Conservation (phyloP, 331 rosid species). For the Spiraea crenata region DNA sequence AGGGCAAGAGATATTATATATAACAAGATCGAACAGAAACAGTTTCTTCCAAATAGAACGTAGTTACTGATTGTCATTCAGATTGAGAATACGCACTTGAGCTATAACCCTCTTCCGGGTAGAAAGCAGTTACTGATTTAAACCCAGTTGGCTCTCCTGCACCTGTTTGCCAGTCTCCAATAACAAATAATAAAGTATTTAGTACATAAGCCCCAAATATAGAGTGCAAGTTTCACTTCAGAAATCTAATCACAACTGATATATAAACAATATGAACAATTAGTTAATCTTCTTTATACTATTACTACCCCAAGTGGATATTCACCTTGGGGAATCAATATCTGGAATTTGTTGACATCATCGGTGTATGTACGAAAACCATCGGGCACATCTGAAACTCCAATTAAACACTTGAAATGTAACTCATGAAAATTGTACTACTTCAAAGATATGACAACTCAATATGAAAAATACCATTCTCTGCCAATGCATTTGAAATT, state of each 20-base stretch:
- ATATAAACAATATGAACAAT: no score
- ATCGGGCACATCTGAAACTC: constrained; percentile 43
- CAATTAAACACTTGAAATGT: background rate
- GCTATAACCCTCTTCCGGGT: constrained; percentile 49
- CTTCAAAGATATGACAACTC: background rate
- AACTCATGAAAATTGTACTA: background rate
- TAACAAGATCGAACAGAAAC: no score
- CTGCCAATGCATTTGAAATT: constrained; percentile 39
- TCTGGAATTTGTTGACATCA: constrained; percentile 75
- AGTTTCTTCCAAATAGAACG: background rate
- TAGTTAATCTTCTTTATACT: no score
- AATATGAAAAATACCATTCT: constrained; percentile 19
- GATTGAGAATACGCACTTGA: constrained; percentile 63
- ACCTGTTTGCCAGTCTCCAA: constrained; percentile 74
- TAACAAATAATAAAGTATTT: constrained; percentile 15
- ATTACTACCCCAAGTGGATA: no score
- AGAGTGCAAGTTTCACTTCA: background rate
- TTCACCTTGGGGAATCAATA: constrained; percentile 75
- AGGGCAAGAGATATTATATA: background rate
- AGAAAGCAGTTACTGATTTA: constrained; percentile 86
- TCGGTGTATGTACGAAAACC: constrained; percentile 60
- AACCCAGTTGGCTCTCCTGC: constrained; percentile 76
- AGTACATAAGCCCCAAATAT: background rate
- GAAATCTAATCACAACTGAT: no score
- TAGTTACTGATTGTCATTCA: background rate